Conservation (phyloP, 768 basidiomycete species). For the Lentinus tigrinus region DNA sequence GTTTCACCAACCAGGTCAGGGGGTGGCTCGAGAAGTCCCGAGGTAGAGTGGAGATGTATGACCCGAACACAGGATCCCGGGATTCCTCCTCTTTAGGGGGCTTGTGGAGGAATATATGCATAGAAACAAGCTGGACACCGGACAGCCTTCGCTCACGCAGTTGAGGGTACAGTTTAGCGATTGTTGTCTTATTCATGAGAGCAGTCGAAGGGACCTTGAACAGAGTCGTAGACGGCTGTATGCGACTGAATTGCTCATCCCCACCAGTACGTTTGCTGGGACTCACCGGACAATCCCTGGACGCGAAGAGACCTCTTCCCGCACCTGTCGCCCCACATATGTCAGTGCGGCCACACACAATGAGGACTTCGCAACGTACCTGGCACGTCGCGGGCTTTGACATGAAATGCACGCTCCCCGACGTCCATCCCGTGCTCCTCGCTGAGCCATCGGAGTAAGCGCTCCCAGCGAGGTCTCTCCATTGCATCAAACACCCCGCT, state of each 20-base stretch:
- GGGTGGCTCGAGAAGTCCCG: conserved; percentile 75
- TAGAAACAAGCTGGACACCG: conserved; percentile 73
- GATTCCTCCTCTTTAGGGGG: conserved; percentile 44
- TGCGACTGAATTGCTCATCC: conserved; percentile 15
- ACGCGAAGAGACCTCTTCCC: conserved; percentile 71
- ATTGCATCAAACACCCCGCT: conserved; percentile 5
- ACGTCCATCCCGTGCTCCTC: conserved; percentile 29
- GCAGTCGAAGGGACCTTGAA: conserved; percentile 70
- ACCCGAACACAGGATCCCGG: conserved; percentile 57
- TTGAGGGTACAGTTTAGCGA: conserved; percentile 56
- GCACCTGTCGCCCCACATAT: conserved; percentile 45
- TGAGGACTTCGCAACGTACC: conserved; percentile 36
- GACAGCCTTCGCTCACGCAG: conserved; percentile 35
- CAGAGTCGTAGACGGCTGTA: conserved; percentile 52
- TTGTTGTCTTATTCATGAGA: conserved; percentile 72
- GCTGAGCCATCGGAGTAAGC: conserved; percentile 24
- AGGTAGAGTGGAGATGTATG: conserved; percentile 82
- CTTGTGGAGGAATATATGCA: conserved; percentile 75
- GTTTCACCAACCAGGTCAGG: conserved; percentile 64
- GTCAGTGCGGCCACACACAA: background rate
- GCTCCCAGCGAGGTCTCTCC: conserved; percentile 23
- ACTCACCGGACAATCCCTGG: conserved; percentile 41
- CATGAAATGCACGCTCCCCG: conserved; percentile 38
- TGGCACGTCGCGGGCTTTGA: conserved; percentile 51
- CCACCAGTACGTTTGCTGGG: background rate